These are phyloP conservation scores for Coix lacrymajobi DNA, from an alignment of 176 grass and related monocot species.

Conservation along the genomic window DNA sequence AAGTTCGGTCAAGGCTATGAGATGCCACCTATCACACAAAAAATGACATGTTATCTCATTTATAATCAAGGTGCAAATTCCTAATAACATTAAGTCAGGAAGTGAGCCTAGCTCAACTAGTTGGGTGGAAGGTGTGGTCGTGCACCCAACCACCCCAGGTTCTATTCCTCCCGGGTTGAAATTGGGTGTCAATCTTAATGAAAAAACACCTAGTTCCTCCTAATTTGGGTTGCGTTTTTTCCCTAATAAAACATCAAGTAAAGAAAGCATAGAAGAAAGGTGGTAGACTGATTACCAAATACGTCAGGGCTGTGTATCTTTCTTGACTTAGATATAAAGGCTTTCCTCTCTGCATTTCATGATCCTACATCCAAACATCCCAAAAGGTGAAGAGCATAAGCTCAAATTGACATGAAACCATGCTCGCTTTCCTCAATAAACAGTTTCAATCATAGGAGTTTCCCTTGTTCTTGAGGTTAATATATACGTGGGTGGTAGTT, in stretches of 20 bases:
- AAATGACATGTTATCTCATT: slow-evolving; percentile 19
- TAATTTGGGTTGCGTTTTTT: background rate
- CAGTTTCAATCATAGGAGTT: background rate
- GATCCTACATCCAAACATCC: slow-evolving; percentile 58
- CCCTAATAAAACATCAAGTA: background rate
- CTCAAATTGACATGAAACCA: background rate
- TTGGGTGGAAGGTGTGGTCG: background rate
- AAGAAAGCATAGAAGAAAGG: background rate
- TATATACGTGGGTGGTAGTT: background rate
- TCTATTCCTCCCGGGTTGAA: background rate
- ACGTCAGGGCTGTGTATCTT: slow-evolving; percentile 86
- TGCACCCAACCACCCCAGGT: background rate
- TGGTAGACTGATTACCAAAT: slow-evolving; percentile 47
- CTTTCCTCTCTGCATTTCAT: slow-evolving; percentile 86
- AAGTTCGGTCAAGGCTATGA: slow-evolving; percentile 88
- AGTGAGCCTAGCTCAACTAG: background rate
- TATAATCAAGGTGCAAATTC: background rate
- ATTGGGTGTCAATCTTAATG: background rate
- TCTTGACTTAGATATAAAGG: slow-evolving; percentile 94
- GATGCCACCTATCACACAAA: slow-evolving; percentile 77
- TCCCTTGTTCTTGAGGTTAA: background rate
- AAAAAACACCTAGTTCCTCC: background rate
- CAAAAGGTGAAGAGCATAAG: slow-evolving; percentile 8
- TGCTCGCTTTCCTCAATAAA: background rate
- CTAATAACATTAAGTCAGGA: background rate